Conservation (phyloP, 306 rosid species). For the Pyrus bretschneideri region DNA sequence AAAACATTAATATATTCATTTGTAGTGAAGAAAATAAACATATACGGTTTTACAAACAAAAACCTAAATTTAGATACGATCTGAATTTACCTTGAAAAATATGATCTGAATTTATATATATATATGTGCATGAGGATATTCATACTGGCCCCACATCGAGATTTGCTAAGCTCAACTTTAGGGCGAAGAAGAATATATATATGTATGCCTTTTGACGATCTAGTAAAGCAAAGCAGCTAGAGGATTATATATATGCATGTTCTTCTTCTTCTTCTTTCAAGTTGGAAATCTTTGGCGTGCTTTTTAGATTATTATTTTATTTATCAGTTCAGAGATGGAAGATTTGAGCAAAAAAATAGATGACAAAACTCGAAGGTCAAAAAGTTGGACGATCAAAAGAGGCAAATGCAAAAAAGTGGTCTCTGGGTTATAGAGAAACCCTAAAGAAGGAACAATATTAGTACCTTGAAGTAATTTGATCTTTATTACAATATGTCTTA, state of each 20-base stretch:
- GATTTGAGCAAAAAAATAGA: not conserved
- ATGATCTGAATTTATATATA: too few relatives aligned
- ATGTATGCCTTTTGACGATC: not conserved
- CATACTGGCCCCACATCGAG: not conserved
- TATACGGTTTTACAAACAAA: too few relatives aligned
- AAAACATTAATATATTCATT: too few relatives aligned
- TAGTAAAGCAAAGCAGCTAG: not conserved
- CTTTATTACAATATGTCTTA: not conserved
- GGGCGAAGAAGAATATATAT: not conserved
- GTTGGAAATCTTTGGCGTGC: not conserved
- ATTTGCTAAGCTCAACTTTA: not conserved
- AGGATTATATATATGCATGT: not conserved
- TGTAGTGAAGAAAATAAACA: too few relatives aligned
- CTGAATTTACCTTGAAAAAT: too few relatives aligned
- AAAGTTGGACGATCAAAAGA: conserved; percentile 3
- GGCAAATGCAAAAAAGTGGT: not conserved
- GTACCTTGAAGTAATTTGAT: not conserved
- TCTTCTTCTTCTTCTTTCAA: not conserved
- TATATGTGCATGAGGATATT: not conserved
- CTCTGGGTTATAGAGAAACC: not conserved
- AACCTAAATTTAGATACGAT: too few relatives aligned
- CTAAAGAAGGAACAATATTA: not conserved
- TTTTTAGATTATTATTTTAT: not conserved
- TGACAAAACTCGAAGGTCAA: not conserved
- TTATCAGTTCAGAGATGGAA: not conserved